Percentiles rank a stretch among this genome's conserved stretches.
phyloP scores from a whole-genome alignment of 805 yeast species.

The Metschnikowia borealis region DNA sequence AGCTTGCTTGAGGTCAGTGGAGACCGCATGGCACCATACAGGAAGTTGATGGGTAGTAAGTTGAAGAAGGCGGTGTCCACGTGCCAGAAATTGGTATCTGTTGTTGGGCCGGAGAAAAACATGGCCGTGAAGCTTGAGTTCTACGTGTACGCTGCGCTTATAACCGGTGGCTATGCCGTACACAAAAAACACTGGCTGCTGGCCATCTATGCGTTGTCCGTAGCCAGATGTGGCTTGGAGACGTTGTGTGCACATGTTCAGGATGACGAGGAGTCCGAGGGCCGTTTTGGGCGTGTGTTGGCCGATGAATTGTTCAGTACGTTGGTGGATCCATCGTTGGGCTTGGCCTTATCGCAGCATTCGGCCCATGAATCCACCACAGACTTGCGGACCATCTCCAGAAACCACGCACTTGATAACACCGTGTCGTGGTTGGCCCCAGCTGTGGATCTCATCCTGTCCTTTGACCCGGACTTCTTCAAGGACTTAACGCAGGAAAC shows the following conservation, averaged over 20 bases:
- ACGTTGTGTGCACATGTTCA: conserved; percentile 31
- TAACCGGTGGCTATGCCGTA: conserved; percentile 49
- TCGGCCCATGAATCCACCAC: conserved; percentile 19
- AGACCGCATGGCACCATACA: conserved; percentile 45
- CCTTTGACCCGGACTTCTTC: conserved; percentile 36
- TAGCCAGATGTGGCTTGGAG: conserved; percentile 60
- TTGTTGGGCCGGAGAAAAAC: conserved; percentile 39
- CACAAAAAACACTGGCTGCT: conserved; percentile 52
- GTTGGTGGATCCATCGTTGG: conserved; percentile 63
- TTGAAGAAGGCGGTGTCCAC: conserved; percentile 58
- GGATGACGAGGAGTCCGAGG: conserved; percentile 2
- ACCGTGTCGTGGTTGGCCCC: conserved; percentile 33
- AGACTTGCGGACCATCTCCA: conserved; percentile 50
- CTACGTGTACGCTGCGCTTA: conserved; percentile 42
- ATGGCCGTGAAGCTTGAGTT: conserved; percentile 25
- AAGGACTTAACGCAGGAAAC: conserved; percentile 24
- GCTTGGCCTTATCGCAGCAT: conserved; percentile 47
- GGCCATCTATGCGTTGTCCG: conserved; percentile 51
- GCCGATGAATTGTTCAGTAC: conserved; percentile 55
- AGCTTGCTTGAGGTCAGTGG: conserved; percentile 51
- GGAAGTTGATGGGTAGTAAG: conserved; percentile 50
- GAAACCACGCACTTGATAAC: conserved; percentile 35
- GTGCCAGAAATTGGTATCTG: conserved; percentile 39
- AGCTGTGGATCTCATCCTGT: conserved; percentile 37
- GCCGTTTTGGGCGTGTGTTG: conserved; percentile 31